Conservation (phyloP, 352 stramenopile species). For the Phytophthora macrochlamydospora region DNA sequence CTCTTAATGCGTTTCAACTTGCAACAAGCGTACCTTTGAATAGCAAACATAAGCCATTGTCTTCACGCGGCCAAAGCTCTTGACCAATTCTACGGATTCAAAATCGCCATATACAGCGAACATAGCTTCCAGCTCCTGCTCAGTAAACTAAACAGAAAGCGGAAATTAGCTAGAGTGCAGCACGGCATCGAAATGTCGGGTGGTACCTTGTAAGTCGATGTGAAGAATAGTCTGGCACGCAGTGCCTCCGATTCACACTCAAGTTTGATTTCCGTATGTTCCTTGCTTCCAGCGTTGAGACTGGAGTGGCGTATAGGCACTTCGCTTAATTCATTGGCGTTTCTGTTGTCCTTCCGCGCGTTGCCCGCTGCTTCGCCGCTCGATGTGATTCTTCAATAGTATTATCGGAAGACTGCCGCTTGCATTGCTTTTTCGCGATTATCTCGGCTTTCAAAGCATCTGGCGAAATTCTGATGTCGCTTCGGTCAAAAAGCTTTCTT, state of each 20-base stretch:
- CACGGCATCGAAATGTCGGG: too few species aligned
- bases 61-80: slow-evolving; percentile 81
- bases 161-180: background rate
- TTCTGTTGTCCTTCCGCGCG: slow-evolving; percentile 16
- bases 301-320: slow-evolving; percentile 6
- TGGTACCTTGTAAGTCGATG: slow-evolving; percentile 68
- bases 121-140: slow-evolving; percentile 82
- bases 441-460: slow-evolving; percentile 23
- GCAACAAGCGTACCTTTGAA: slow-evolving; percentile 44
- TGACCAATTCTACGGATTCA: slow-evolving; percentile 65
- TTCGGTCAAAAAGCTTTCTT: slow-evolving; percentile 23
- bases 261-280: slow-evolving; percentile 24
- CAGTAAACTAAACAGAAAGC: slow-evolving; percentile 58
- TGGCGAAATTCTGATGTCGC: slow-evolving; percentile 26
- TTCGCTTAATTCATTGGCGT: slow-evolving; percentile 14
- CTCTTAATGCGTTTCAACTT: background rate
- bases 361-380: slow-evolving; percentile 49
- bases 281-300: slow-evolving; percentile 15
- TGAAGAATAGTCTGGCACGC: slow-evolving; percentile 69
- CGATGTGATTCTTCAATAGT: slow-evolving; percentile 37
- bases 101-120: slow-evolving; percentile 84
- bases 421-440: slow-evolving; percentile 52
- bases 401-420: slow-evolving; percentile 54
- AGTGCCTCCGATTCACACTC: slow-evolving; percentile 18
- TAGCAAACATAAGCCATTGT: slow-evolving; percentile 88